Conservation (phyloP, 2,329 filamentous ascomycete species). For the Magnaporthiopsis poae region DNA sequence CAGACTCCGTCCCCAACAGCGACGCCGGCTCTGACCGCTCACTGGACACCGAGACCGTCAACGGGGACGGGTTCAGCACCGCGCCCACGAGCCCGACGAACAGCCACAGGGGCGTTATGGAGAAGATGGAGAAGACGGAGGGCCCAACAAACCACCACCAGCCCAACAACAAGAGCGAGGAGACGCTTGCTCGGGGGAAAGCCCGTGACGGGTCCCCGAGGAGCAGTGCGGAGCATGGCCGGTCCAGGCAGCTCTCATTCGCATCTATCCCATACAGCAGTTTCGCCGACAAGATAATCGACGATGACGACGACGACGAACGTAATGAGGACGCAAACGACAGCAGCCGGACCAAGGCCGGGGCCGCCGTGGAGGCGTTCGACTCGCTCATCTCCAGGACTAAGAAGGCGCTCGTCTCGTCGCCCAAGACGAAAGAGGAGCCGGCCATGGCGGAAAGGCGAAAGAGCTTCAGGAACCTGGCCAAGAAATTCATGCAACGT, state of each 20-base stretch:
- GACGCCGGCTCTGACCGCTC: background rate
- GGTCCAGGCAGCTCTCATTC: background rate
- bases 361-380: too few species aligned
- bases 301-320: background rate
- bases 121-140: background rate
- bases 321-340: too few species aligned
- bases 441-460: background rate
- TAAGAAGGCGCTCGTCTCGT: background rate
- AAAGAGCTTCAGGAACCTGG: background rate
- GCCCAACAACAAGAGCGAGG: background rate
- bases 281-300: background rate
- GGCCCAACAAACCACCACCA: background rate
- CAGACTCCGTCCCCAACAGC: background rate
- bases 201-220: background rate
- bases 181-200: background rate
- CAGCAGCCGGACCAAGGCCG: background rate
- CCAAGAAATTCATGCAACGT: background rate
- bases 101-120: background rate
- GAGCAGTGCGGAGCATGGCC: background rate
- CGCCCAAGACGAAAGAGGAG: background rate
- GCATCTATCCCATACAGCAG: background rate
- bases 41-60: background rate
- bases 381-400: background rate
- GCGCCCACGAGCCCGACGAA: background rate
- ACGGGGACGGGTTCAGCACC: background rate